Base-by-base conservation (phyloP, 768 basidiomycete species). In the Nidula microcarpa region DNA sequence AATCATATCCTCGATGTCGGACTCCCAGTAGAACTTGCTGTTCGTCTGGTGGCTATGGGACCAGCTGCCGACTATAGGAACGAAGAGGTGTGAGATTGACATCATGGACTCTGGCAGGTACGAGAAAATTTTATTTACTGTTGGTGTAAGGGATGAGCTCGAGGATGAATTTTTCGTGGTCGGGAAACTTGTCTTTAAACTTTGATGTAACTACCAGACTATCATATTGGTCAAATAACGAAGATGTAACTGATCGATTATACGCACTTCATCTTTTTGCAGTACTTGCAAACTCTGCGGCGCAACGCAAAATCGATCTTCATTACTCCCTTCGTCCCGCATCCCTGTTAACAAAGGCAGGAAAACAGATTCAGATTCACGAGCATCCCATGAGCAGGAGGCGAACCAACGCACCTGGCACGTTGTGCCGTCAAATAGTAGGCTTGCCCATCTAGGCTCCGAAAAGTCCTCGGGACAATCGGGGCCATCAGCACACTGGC, bases 21-120 rank as follows among this genome's bases (percentile, higher is more conserved):
- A 32, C 16, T 57, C 58, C 72, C 71, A 74, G 55, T 66, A 74
- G 46, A 62, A 74, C 36, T 61, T 60, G 48, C 67, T 70, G 2
- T 30, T 51, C 8, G 62, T 63, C 5, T 57, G 45, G 46, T 63
- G 55, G 1, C 64, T 64, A 53, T 66, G 63, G 3, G 63, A 33
- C 64, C 66, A 65, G 9, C 64, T 67, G 23, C 66, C 64, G 33
- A 65, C 71, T 73, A 4, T 4, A 23, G 23, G 23, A 54, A n/a
- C 23, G 17, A 23, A 30, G 13, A 55, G 3, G 55, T 51, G 33
- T 18, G 43, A 11, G 53, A 18, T 3, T 37, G 7, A 30, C 5
- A 34, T 30, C 6, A 32, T 46, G 3, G 39, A 39, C 36, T 7
- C 16, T 4, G 4, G 23, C 23, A 41, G 13, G 39, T 41, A 41